Percentiles rank a stretch among this genome's conserved stretches.
phyloP scores from a whole-genome alignment of 495 filamentous ascomycete genomes.

The Penicillium bovifimosum region DNA sequence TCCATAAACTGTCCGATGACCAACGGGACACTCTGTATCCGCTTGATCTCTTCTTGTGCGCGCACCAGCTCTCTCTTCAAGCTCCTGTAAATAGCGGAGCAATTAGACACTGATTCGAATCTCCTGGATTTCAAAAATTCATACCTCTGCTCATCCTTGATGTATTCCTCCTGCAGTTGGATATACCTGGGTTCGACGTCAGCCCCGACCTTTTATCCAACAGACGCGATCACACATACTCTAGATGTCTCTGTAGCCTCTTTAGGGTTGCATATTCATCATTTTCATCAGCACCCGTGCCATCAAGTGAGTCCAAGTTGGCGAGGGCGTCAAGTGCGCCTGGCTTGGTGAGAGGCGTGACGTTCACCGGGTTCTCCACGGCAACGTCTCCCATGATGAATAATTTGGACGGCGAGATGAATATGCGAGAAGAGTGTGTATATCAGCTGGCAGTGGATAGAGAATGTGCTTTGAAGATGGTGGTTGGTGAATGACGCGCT shows the following conservation, averaged over 20 bases:
- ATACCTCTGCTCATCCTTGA: constrained; percentile 98
- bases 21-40: constrained; percentile 94
- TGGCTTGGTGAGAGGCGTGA: constrained; percentile 71
- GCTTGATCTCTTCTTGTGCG: constrained; percentile 98
- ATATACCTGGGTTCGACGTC: constrained; percentile 64
- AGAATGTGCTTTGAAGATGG: constrained; percentile 3
- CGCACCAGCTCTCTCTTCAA: constrained; percentile 95
- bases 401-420: background rate
- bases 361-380: constrained; percentile 71
- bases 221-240: constrained; percentile 48
- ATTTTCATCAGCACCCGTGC: constrained; percentile 68
- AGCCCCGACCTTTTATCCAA: constrained; percentile 15
- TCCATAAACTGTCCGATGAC: constrained; percentile 99
- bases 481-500: constrained; percentile 13
- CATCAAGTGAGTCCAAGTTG: constrained; percentile 84
- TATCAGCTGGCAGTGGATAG: background rate
- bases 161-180: constrained; percentile 97
- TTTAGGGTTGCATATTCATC: constrained; percentile 96
- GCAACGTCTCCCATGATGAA: constrained; percentile 73
- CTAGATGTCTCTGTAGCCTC: constrained; percentile 89
- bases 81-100: constrained; percentile 55
- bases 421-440: background rate
- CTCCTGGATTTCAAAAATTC: background rate
- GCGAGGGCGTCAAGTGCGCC: constrained; percentile 73
- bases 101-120: constrained; percentile 6